phyloP scores from a whole-genome alignment of 352 stramenopile species.

The Peronospora farinosa region DNA sequence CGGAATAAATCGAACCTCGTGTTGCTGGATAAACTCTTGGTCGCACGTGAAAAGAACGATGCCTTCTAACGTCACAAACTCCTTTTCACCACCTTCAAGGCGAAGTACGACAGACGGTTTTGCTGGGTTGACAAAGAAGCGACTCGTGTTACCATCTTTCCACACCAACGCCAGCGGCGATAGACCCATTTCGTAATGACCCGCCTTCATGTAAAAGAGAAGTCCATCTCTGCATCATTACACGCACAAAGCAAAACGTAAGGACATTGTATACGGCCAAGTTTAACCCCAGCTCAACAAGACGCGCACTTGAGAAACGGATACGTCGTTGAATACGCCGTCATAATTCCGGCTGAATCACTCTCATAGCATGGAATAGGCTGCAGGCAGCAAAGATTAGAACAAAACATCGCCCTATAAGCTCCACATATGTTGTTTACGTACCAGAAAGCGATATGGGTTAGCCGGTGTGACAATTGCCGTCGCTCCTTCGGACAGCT shows the following conservation, averaged over 20 bases:
- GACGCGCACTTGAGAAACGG: conserved; percentile 77
- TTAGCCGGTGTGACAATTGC: conserved; percentile 49
- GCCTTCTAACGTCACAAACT: conserved; percentile 70
- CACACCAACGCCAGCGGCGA: conserved; percentile 84
- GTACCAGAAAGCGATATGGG: conserved; percentile 70
- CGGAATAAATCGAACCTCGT: conserved; percentile 42
- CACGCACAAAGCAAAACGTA: conserved; percentile 1
- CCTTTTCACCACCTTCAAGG: conserved; percentile 33
- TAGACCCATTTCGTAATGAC: conserved; percentile 84
- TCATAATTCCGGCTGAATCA: conserved; percentile 59
- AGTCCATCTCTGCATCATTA: conserved; percentile 67
- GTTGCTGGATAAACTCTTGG: conserved; percentile 40
- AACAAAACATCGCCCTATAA: neutral
- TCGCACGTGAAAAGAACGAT: conserved; percentile 51
- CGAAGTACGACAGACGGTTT: conserved; percentile 72
- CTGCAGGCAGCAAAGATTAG: conserved; percentile 24
- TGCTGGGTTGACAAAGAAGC: conserved; percentile 67
- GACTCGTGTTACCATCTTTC: conserved; percentile 84
- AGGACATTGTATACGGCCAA: conserved; percentile 2
- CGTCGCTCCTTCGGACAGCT: conserved; percentile 71
- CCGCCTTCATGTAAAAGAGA: conserved; percentile 87
- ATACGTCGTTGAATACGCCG: conserved; percentile 74
- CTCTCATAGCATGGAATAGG: conserved; percentile 84
- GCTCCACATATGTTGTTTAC: neutral
- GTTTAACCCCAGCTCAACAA: neutral